Evolutionary conservation across 1,284 basidiomycete species (phyloP).

Genomic region (Sporisorium iseilematis-ciliati): DNA sequence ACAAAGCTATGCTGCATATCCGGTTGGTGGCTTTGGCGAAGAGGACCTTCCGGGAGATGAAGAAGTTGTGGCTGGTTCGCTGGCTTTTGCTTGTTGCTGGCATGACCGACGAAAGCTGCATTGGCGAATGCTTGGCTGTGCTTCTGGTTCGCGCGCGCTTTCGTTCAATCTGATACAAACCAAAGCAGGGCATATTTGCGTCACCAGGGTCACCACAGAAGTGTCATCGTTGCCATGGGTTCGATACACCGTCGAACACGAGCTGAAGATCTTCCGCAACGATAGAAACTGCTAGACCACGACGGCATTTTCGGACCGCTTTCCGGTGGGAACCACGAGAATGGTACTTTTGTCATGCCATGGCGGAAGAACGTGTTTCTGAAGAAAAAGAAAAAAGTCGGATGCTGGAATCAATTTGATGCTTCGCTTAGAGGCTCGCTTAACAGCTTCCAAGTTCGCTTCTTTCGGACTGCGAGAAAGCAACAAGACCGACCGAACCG

Average conservation of each 20-base stretch:
- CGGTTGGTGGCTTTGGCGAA: slow-evolving; percentile 5
- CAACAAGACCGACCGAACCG: too few species aligned
- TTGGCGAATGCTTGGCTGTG: not conserved
- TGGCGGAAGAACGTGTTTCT: too few species aligned
- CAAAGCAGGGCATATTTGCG: too few species aligned
- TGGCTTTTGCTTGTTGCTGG: not conserved
- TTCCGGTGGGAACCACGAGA: not conserved
- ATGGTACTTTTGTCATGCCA: too few species aligned
- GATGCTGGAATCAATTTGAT: not conserved
- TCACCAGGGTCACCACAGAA: too few species aligned
- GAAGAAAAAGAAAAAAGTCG: too few species aligned
- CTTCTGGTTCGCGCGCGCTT: not conserved
- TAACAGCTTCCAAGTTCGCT: not conserved
- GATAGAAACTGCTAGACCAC: too few species aligned
- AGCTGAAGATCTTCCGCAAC: too few species aligned
- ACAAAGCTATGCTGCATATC: slow-evolving; percentile 20
- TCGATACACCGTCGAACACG: too few species aligned
- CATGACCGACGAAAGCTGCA: not conserved
- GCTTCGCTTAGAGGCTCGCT: not conserved
- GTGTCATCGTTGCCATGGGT: too few species aligned
- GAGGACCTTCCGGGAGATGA: not conserved
- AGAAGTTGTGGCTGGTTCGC: not conserved
- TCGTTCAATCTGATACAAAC: not conserved
- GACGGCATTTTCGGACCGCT: not conserved
- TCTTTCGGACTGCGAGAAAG: not conserved